phyloP scores from a whole-genome alignment of 169 alveolate genomes.

The Plasmodium malariae region DNA sequence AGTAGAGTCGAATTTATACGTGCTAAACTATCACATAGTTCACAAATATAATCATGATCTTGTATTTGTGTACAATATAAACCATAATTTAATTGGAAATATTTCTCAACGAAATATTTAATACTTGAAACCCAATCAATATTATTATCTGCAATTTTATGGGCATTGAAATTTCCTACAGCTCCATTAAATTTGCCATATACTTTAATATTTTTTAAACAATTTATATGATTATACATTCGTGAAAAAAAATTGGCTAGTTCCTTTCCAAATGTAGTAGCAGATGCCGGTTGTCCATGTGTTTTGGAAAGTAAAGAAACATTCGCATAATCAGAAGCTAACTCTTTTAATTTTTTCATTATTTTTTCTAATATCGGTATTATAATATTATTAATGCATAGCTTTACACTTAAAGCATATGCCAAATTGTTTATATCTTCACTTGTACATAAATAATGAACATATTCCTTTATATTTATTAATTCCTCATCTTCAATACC shows the following conservation, averaged over 20 bases:
- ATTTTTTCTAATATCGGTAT: conserved; percentile 83
- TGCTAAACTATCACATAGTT: conserved; percentile 87
- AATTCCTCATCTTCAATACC: conserved; percentile 75
- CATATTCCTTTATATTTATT: conserved; percentile 85
- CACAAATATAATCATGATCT: conserved; percentile 94
- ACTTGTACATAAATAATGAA: conserved; percentile 94
- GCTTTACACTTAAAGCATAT: conserved; percentile 90
- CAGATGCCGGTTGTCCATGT: conserved; percentile 98
- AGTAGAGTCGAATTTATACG: conserved; percentile 90
- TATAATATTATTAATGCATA: conserved; percentile 84
- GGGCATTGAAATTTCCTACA: conserved; percentile 97
- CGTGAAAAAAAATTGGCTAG: conserved; percentile 88
- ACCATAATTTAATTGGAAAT: conserved; percentile 89
- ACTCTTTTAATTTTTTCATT: conserved; percentile 73
- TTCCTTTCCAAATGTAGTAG: conserved; percentile 98
- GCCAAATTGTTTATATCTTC: conserved; percentile 96
- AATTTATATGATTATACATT: conserved; percentile 31
- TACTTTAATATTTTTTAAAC: conserved; percentile 80
- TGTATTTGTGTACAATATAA: conserved; percentile 96
- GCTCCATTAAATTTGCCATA: conserved; percentile 97
- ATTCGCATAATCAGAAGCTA: conserved; percentile 87
- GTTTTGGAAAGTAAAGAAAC: conserved; percentile 95
- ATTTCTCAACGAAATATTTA: conserved; percentile 85
- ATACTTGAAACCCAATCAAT: conserved; percentile 91
- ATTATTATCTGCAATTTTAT: conserved; percentile 91